phyloP scores from a whole-genome alignment of 768 basidiomycete species.

The Xanthoconium purpureum region DNA sequence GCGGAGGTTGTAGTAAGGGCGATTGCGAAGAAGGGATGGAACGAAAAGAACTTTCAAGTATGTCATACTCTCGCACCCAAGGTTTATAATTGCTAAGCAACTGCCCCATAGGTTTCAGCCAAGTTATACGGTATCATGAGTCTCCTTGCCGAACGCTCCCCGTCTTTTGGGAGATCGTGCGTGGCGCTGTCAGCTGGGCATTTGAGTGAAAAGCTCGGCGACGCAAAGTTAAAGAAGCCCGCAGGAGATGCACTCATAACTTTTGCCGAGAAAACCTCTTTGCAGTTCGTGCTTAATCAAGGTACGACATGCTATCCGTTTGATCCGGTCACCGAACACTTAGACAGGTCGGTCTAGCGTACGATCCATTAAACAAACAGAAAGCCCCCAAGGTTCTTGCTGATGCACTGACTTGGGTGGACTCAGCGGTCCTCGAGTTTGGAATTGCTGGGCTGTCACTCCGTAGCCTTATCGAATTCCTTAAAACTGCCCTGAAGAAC shows the following conservation, averaged over 20 bases:
- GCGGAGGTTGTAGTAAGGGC: constrained; percentile 86
- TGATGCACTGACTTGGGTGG: constrained; percentile 87
- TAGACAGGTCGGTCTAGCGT: constrained; percentile 50
- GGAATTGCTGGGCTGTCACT: constrained; percentile 85
- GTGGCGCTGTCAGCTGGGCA: constrained; percentile 78
- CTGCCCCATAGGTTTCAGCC: constrained; percentile 66
- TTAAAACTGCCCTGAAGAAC: constrained; percentile 83
- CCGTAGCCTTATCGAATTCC: constrained; percentile 82
- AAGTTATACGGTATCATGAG: constrained; percentile 81
- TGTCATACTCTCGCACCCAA: constrained; percentile 5
- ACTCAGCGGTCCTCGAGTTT: constrained; percentile 82
- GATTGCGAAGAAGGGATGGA: constrained; percentile 91
- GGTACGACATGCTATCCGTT: constrained; percentile 46
- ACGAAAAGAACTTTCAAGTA: constrained; percentile 99
- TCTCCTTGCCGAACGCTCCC: constrained; percentile 71
- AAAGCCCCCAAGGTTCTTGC: constrained; percentile 97
- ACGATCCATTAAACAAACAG: constrained; percentile 90
- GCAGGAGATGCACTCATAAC: constrained; percentile 81
- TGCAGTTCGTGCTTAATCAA: constrained; percentile 92
- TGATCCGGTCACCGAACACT: constrained; percentile 11
- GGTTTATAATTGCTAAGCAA: constrained; percentile 8
- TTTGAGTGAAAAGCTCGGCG: constrained; percentile 91
- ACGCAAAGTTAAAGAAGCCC: constrained; percentile 94
- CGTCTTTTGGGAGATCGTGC: constrained; percentile 83
- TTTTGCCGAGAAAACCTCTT: constrained; percentile 89